Base-by-base conservation (phyloP, 1,139 yeast species). In the Kodamaea plutei region DNA sequence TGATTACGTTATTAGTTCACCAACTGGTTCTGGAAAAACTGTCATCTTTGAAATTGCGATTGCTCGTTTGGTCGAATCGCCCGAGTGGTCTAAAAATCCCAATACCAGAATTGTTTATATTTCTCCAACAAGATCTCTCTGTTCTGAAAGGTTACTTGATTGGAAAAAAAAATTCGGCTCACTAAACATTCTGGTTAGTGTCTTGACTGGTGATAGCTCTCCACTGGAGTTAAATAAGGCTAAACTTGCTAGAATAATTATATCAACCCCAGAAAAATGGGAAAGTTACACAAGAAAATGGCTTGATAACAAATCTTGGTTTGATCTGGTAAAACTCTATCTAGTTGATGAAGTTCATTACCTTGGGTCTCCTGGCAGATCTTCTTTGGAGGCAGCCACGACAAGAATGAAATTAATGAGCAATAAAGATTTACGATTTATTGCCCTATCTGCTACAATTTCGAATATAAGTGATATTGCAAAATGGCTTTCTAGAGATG, bases 211-310 rank as follows among this genome's bases (percentile, higher is more conserved):
- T 30, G 79, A 73, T 40, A 21, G 32, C 8, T 18, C 28, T 11
- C 8, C 9, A n/a, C 16, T 8, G 18, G 29, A 25, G 7, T 8
- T 66, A 3, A 70, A 64, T 5, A 56, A 50, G 14, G 69, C 69
- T 0, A 61, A 60, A 37, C 58, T 48, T 16, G 60, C 73, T 3
- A 65, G 68, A 29, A 56, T 75, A 4, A 66, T 75, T 7, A 61
- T 75, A 7, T 64, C 77, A 1, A 75, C 79, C 0, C 79, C 80
- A 2, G 80, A 75, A 47, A 74, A 73, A 48, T 73, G 78, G 77
- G 80, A 74, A 40, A 49, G 64, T 28, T 48, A 73, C 31, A 70
- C 79, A 0, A 55, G 79, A 38, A 60, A 61, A 39, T 69, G 77
- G 76, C 41, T 52, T 4, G 75, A 70, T 37, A 60, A 63, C 33